These are phyloP conservation scores for Chlorella sorokiniana DNA, from an alignment of 139 green algal genomes.

Conservation along the genomic window DNA sequence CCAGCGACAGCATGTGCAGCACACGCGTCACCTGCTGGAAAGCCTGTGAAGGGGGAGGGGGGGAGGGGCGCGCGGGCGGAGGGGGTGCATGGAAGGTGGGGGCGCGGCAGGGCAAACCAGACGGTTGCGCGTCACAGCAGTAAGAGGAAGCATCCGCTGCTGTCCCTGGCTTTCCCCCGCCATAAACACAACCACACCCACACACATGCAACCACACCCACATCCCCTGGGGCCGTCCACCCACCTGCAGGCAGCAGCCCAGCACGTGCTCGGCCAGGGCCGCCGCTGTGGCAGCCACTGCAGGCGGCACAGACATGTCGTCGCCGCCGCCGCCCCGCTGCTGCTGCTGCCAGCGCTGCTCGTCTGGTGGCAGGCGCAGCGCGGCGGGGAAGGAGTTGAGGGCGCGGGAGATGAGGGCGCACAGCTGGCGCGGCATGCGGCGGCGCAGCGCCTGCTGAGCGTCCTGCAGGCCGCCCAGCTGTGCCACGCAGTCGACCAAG, in stretches of 20 bases:
- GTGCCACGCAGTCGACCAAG: conserved; percentile 45
- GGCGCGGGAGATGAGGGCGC: conserved; percentile 25
- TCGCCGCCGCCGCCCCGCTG: background rate
- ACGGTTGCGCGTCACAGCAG: too few species aligned
- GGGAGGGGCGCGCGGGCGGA: background rate
- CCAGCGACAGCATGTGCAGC: conserved; percentile 43
- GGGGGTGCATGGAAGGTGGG: background rate
- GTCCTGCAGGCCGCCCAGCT: conserved; percentile 53
- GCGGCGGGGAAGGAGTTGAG: conserved; percentile 24
- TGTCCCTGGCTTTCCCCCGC: too few species aligned
- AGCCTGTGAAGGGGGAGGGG: background rate
- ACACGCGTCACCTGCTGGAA: conserved; percentile 12
- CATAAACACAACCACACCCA: background rate
- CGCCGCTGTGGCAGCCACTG: conserved; percentile 35
- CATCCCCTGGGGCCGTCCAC: background rate
- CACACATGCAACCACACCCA: background rate
- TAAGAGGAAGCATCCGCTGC: too few species aligned
- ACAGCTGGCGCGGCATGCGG: conserved; percentile 37
- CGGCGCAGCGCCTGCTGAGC: conserved; percentile 41
- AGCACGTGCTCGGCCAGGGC: conserved; percentile 44
- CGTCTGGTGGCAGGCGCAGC: conserved; percentile 6
- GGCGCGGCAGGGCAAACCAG: background rate
- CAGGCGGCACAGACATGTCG: background rate
- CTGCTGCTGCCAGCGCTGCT: conserved; percentile 2
- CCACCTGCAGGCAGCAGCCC: conserved; percentile 50